phyloP scores from a whole-genome alignment of 2,329 filamentous ascomycete genomes.

The Pleomassaria siparia region DNA sequence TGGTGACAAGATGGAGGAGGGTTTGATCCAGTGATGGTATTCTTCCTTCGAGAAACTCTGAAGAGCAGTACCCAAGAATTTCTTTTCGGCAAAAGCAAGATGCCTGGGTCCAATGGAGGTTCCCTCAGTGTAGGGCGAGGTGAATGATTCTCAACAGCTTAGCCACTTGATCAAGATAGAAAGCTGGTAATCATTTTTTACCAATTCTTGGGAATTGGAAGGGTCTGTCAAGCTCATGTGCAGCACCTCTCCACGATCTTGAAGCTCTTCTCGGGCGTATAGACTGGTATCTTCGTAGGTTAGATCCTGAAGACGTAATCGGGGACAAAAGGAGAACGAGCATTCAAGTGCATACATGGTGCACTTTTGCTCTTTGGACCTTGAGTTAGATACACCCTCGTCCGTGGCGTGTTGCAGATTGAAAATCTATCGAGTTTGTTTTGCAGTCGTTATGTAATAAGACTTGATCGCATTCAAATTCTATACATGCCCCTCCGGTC shows the following conservation, averaged over 20 bases:
- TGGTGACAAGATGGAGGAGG: too few relatives aligned
- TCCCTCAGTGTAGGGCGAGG: neutral
- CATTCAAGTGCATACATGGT: neutral
- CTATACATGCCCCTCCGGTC: too few relatives aligned
- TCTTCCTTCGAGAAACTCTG: neutral
- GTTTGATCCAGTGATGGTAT: neutral
- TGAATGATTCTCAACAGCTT: constrained; percentile 1
- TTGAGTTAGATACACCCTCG: too few relatives aligned
- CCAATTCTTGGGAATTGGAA: neutral
- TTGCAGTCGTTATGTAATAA: too few relatives aligned
- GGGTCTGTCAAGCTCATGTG: neutral
- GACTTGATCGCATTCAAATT: too few relatives aligned
- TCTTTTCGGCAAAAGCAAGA: constrained; percentile 2
- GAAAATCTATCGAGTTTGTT: too few relatives aligned
- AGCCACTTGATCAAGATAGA: constrained; percentile 4
- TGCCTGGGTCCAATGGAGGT: neutral
- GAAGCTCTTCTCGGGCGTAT: neutral
- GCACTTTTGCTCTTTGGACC: too few relatives aligned
- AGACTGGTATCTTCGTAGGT: neutral
- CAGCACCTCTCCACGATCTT: neutral
- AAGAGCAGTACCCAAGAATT: neutral
- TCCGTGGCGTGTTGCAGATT: too few relatives aligned
- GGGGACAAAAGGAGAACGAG: constrained; percentile 2
- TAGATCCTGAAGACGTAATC: neutral
- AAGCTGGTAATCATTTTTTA: constrained; percentile 4